phyloP scores from a whole-genome alignment of 2,329 filamentous ascomycete species.

The Aulographum hederae region DNA sequence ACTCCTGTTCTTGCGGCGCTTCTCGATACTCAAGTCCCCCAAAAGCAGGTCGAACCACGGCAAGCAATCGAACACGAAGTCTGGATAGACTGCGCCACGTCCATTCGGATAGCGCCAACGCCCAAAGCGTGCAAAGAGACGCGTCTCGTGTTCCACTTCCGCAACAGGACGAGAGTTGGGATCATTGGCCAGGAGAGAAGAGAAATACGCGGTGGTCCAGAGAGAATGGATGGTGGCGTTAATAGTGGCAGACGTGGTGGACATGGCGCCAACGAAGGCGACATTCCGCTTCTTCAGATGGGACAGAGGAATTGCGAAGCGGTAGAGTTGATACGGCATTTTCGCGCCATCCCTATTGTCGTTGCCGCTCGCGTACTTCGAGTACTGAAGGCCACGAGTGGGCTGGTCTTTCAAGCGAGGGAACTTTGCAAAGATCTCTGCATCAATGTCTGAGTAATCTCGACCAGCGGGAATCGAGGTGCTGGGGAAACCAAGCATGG shows the following conservation, averaged over 20 bases:
- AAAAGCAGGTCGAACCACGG: constrained; percentile 14
- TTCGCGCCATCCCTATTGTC: background rate
- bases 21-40: constrained; percentile 10
- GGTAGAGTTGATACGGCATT: constrained; percentile 19
- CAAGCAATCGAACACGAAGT: constrained; percentile 14
- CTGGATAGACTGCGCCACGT: constrained; percentile 12
- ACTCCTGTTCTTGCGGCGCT: constrained; percentile 10
- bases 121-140: constrained; percentile 14
- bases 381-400: constrained; percentile 22
- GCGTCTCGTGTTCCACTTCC: constrained; percentile 10
- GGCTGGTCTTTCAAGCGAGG: constrained; percentile 36
- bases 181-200: constrained; percentile 24
- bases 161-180: too few relatives aligned
- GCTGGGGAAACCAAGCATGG: constrained; percentile 8
- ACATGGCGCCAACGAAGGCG: constrained; percentile 21
- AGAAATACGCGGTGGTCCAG: constrained; percentile 43
- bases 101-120: constrained; percentile 14
- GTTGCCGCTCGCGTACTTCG: background rate
- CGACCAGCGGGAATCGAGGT: constrained; percentile 3
- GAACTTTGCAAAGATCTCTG: constrained; percentile 33
- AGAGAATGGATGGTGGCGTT: constrained; percentile 21
- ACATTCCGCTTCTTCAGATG: constrained; percentile 16
- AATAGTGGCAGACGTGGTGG: constrained; percentile 17
- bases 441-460: constrained; percentile 21
- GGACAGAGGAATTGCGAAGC: constrained; percentile 23